Evolutionary conservation across 1,284 basidiomycete species (phyloP).

Genomic region (Leucoagaricus sp.): DNA sequence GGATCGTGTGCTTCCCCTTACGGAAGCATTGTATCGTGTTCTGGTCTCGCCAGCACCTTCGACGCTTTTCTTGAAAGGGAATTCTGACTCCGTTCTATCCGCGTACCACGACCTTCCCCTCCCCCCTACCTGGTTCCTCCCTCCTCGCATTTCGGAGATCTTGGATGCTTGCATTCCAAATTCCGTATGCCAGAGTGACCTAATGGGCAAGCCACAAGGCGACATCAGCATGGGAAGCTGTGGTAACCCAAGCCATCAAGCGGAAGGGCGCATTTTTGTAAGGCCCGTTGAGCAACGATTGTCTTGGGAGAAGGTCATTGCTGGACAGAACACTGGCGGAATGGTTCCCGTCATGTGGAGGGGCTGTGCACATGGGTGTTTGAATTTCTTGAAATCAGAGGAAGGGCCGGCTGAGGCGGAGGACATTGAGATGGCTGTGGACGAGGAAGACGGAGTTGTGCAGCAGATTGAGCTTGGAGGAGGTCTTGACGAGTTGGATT

Average conservation of each 20-base stretch:
- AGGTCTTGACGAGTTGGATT: conserved; percentile 17
- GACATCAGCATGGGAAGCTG: conserved; percentile 49
- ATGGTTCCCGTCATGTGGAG: conserved; percentile 68
- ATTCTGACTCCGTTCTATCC: conserved; percentile 33
- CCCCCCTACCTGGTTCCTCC: conserved; percentile 26
- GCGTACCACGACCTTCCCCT: conserved; percentile 21
- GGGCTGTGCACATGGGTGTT: conserved; percentile 62
- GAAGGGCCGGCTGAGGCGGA: conserved; percentile 4
- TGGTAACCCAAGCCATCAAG: conserved; percentile 50
- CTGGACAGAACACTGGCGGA: conserved; percentile 52
- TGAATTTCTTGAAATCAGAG: conserved; percentile 52
- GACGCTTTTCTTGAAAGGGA: conserved; percentile 14
- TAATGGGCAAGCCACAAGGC: conserved; percentile 15
- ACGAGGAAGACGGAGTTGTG: conserved; percentile 22
- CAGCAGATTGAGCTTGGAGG: conserved; percentile 32
- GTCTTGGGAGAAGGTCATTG: conserved; percentile 63
- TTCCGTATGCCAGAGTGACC: conserved; percentile 29
- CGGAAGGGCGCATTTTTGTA: conserved; percentile 45
- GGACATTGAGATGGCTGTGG: conserved; percentile 11
- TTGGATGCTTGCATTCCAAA: conserved; percentile 41
- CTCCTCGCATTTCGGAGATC: conserved; percentile 18
- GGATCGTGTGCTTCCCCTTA: conserved; percentile 42
- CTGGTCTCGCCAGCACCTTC: conserved; percentile 38
- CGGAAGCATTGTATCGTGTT: conserved; percentile 51
- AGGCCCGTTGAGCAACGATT: conserved; percentile 60